Percentiles rank a stretch among this genome's conserved stretches.
These are phyloP conservation scores for Cystoderma amianthinum DNA, from an alignment of 768 basidiomycete species.

Conservation along the genomic window DNA sequence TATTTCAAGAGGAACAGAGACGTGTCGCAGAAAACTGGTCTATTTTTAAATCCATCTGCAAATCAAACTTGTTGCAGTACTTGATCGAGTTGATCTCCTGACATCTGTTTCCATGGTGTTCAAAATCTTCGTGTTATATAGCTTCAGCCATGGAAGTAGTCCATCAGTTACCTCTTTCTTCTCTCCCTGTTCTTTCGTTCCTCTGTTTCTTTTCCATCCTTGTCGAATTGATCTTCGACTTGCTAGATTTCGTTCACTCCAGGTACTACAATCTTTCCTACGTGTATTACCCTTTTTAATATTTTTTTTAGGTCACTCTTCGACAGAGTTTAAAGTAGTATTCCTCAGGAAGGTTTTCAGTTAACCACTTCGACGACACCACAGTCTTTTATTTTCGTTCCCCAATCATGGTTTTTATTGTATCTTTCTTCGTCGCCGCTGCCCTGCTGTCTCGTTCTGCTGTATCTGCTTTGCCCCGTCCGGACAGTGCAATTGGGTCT, in stretches of 20 bases:
- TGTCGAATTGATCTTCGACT: conserved; percentile 69
- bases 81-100: too few relatives aligned
- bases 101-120: conserved; percentile 8
- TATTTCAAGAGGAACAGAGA: too few relatives aligned
- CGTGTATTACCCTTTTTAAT: too few relatives aligned
- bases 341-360: conserved; percentile 58
- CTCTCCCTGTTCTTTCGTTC: conserved; percentile 13
- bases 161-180: not conserved
- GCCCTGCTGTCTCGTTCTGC: conserved; percentile 47
- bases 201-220: conserved; percentile 28
- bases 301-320: conserved; percentile 43
- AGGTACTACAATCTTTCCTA: conserved; percentile 22
- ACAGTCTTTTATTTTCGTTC: conserved; percentile 36
- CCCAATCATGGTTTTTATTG: conserved; percentile 55
- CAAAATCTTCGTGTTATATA: not conserved
- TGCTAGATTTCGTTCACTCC: conserved; percentile 45
- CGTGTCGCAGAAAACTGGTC: too few relatives aligned
- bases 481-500: conserved; percentile 26
- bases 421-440: conserved; percentile 46
- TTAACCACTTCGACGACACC: conserved; percentile 29
- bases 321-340: conserved; percentile 53
- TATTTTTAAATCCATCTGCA: too few relatives aligned
- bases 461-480: conserved; percentile 40
- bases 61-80: too few relatives aligned
- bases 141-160: not conserved